Evolutionary conservation across 2,329 filamentous ascomycete genomes (phyloP).

Genomic region (Dactylellina haptotyla): DNA sequence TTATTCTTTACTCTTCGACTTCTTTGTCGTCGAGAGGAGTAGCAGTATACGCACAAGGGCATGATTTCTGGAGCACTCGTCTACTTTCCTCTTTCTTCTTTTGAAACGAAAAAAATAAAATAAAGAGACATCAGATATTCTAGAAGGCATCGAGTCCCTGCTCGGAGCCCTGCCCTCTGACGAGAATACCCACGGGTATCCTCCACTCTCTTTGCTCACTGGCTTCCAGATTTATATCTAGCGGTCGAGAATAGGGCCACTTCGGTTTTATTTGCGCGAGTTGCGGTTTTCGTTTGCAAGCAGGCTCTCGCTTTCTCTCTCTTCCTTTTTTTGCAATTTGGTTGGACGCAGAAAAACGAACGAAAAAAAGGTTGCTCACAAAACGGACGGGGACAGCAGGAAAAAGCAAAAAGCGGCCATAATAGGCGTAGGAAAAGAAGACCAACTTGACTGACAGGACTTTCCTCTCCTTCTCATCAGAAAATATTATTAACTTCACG

Average conservation of each 20-base stretch:
- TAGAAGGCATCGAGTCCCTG: too few relatives aligned
- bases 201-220: too few relatives aligned
- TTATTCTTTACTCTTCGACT: too few relatives aligned
- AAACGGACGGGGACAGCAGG: neutral
- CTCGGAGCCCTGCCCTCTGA: too few relatives aligned
- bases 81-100: neutral
- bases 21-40: neutral
- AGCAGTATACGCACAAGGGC: too few relatives aligned
- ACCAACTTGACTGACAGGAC: slow-evolving; percentile 39
- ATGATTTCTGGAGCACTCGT: neutral
- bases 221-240: too few relatives aligned
- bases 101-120: too few relatives aligned
- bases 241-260: too few relatives aligned
- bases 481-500: slow-evolving; percentile 23
- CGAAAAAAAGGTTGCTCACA: slow-evolving; percentile 16
- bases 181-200: too few relatives aligned
- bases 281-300: neutral
- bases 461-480: slow-evolving; percentile 47
- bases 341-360: neutral
- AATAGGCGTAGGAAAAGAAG: slow-evolving; percentile 10
- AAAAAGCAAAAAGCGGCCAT: slow-evolving; percentile 33
- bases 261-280: too few relatives aligned
- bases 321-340: neutral
- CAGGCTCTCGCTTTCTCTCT: neutral
- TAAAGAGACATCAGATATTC: too few relatives aligned